These are phyloP conservation scores for Arabidopsis arenosa DNA, from an alignment of 345 rosid species.

Conservation along the genomic window DNA sequence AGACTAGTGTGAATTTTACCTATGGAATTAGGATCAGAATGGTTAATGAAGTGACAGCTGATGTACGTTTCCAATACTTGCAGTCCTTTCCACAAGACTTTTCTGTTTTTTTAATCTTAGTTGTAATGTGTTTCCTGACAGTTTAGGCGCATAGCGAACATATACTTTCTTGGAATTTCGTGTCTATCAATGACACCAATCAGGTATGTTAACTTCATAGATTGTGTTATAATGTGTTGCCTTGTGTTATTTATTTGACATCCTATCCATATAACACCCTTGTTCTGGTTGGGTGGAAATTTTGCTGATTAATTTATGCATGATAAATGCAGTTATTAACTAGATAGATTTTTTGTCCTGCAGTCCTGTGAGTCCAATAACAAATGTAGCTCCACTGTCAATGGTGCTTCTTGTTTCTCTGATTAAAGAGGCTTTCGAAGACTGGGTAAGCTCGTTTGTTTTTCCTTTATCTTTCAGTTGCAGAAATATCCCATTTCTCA, in stretches of 20 bases:
- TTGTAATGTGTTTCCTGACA: constrained; percentile 59
- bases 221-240: neutral
- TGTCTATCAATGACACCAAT: constrained; percentile 93
- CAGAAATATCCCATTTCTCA: constrained; percentile 24
- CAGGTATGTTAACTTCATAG: constrained; percentile 57
- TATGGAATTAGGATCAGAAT: constrained; percentile 1
- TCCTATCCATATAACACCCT: neutral
- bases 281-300: constrained; percentile 9
- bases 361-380: constrained; percentile 98
- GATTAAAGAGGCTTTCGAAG: constrained; percentile 97
- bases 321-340: constrained; percentile 3
- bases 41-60: neutral
- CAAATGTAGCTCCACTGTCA: constrained; percentile 88
- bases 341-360: constrained; percentile 40
- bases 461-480: constrained; percentile 31
- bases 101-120: constrained; percentile 29
- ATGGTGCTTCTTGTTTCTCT: constrained; percentile 98
- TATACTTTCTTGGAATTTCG: constrained; percentile 93
- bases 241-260: constrained; percentile 1
- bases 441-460: constrained; percentile 68
- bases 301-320: constrained; percentile 9
- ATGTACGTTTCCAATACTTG: neutral
- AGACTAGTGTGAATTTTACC: constrained; percentile 7
- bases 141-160: constrained; percentile 99
- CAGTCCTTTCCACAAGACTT: neutral